These are phyloP conservation scores for Fragaria nilgerrensis DNA, from an alignment of 306 rosid species.

Conservation along the genomic window DNA sequence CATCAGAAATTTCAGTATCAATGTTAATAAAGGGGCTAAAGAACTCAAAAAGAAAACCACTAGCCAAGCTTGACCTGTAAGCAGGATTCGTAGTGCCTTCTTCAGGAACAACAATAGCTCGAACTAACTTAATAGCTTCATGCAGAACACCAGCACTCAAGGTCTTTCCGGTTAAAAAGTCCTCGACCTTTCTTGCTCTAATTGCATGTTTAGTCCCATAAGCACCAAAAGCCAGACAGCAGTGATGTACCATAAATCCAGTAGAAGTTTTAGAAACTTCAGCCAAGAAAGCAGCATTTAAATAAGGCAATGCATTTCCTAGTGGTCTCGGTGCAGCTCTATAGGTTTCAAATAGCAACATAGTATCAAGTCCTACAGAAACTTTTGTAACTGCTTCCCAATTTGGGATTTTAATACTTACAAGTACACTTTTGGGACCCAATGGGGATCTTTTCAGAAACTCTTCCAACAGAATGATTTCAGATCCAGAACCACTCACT, in stretches of 20 bases:
- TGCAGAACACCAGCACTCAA: slow-evolving; percentile 45
- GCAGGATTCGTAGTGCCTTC: slow-evolving; percentile 49
- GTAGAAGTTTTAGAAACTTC: slow-evolving; percentile 50
- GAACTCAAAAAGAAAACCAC: slow-evolving; percentile 72
- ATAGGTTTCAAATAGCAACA: slow-evolving; percentile 65
- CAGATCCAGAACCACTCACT: slow-evolving; percentile 43
- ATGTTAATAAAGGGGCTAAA: slow-evolving; percentile 50
- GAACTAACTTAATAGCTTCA: slow-evolving; percentile 57
- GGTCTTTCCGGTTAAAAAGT: slow-evolving; percentile 57
- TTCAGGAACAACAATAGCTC: slow-evolving; percentile 49
- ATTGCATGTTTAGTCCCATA: slow-evolving; percentile 67
- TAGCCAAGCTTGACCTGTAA: slow-evolving; percentile 76
- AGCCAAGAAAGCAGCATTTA: slow-evolving; percentile 80
- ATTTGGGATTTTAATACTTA: slow-evolving; percentile 64
- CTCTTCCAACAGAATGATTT: slow-evolving; percentile 59
- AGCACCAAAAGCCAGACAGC: slow-evolving; percentile 76
- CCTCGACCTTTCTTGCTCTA: slow-evolving; percentile 73
- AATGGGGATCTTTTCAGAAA: slow-evolving; percentile 69
- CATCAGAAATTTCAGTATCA: slow-evolving; percentile 23
- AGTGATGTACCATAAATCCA: slow-evolving; percentile 41
- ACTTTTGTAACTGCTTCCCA: slow-evolving; percentile 28
- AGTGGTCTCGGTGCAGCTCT: slow-evolving; percentile 85
- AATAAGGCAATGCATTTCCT: slow-evolving; percentile 70
- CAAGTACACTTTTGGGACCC: slow-evolving; percentile 47
- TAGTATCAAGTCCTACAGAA: slow-evolving; percentile 34